Evolutionary conservation across 805 yeast genomes (phyloP), one percentile per base, ranked within the genome.

Genomic region (Kuraishia piskuri): DNA sequence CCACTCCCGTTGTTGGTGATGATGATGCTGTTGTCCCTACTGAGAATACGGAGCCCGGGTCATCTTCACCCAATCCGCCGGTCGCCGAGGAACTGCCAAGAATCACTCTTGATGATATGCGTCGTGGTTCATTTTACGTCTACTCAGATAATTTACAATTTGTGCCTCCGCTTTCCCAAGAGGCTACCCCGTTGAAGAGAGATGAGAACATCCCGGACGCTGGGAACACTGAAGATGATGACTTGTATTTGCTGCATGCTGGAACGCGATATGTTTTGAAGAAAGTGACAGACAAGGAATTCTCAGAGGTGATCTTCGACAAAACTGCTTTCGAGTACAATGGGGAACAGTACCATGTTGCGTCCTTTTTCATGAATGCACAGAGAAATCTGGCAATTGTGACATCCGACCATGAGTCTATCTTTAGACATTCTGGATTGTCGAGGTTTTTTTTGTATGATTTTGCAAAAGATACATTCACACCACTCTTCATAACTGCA

Each of bases 341-440:
- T 1, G 81, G 74, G 1, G 57, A 62, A 0, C 67, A 65, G 1
- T 65, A 79, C 48, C 49, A 56, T 0, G 70, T 85, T 1, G 68
- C 70, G 50, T 72, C 75, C 6, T 58, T 69, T 0, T 61, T 75
- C 12, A 68, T 84, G 7, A 80, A 78, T 58, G 69, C 73, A 45
- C 63, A 73, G 9, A 64, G 77, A 20, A 67, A 75, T 22, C 75
- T 70, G 59, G 85, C 82, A 1, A 64, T 92, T 12, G 64, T 90
- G 1, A 68, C 68, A 4, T 75, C 94, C 0, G 76, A 85, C 53
- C 56, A 58, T 20, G 62, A 66, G n/a, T 60, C 62, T 23, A 77
- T 80, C 60, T 89, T 83, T 77, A 76, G 96, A 58, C 90, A 89
- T 63, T 88, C 96, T 0, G 69, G 82, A 0, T 68, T 66, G 46